Conservation (phyloP, 805 yeast genomes). For the Metschnikowia noctiluminum region DNA sequence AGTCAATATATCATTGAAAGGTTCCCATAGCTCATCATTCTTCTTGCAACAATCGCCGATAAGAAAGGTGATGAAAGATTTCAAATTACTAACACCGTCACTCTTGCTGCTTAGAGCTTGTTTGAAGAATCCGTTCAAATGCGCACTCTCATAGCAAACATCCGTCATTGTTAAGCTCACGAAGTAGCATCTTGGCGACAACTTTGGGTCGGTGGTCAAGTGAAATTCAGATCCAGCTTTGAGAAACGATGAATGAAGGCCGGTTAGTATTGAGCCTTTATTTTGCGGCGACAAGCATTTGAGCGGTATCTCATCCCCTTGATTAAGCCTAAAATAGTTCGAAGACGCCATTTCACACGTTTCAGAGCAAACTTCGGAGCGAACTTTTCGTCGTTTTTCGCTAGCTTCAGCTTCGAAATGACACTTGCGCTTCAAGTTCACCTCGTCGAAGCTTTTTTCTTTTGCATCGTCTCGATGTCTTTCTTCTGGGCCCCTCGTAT, state of each 20-base stretch:
- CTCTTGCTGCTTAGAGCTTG: neutral
- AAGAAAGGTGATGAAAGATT: slow-evolving; percentile 6
- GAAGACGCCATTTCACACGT: neutral
- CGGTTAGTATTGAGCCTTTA: slow-evolving; percentile 11
- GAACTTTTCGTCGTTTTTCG: neutral
- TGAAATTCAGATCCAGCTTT: slow-evolving; percentile 4
- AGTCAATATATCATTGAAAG: neutral
- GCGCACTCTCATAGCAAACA: slow-evolving; percentile 7
- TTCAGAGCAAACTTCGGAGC: too few species aligned
- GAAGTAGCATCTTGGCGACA: neutral
- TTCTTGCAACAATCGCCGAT: slow-evolving; percentile 9
- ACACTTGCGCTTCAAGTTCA: neutral
- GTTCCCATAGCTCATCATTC: neutral
- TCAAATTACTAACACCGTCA: neutral
- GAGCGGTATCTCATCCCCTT: neutral
- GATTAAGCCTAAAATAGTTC: neutral
- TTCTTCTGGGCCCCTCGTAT: too few species aligned
- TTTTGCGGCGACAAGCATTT: slow-evolving; percentile 2
- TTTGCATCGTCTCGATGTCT: too few species aligned
- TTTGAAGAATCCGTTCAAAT: slow-evolving; percentile 9
- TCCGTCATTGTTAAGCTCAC: slow-evolving; percentile 9
- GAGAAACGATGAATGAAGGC: slow-evolving; percentile 14
- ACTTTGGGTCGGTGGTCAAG: neutral
- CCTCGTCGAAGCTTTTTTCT: neutral
- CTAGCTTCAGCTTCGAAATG: neutral